Evolutionary conservation across 371 early-diverging fungal genomes (phyloP).

Genomic region (Choanephora cucurbitarum): DNA sequence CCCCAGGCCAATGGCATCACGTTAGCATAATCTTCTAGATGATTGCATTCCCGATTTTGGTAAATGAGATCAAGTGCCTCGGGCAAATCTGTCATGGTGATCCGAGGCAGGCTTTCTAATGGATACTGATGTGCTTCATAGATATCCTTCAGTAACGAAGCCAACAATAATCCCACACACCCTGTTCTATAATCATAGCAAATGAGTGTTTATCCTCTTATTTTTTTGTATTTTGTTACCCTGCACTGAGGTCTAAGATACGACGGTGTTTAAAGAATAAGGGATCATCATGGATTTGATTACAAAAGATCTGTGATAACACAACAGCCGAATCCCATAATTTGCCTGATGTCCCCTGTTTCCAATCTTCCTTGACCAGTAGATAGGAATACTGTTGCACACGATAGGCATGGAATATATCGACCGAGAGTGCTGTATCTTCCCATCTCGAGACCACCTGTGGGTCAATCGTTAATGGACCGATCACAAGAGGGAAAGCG

Average conservation of each 20-base stretch:
- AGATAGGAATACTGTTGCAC: conserved; percentile 8
- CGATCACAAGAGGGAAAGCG: conserved; percentile 22
- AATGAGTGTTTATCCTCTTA: too few species aligned
- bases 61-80: conserved; percentile 45
- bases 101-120: not conserved
- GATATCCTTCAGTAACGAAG: conserved; percentile 11
- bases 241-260: conserved; percentile 54
- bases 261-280: conserved; percentile 18
- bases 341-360: conserved; percentile 56
- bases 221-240: too few species aligned
- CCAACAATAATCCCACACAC: conserved; percentile 24
- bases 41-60: conserved; percentile 33
- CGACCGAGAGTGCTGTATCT: not conserved
- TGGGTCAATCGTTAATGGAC: conserved; percentile 9
- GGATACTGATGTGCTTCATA: not conserved
- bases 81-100: conserved; percentile 45
- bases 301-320: conserved; percentile 44
- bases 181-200: conserved; percentile 26
- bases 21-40: conserved; percentile 5
- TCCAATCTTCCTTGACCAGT: conserved; percentile 56
- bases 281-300: conserved; percentile 27
- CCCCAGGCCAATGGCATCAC: conserved; percentile 41
- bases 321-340: conserved; percentile 65
- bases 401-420: conserved; percentile 9
- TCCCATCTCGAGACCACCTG: conserved; percentile 2